Evolutionary conservation across 1,284 basidiomycete genomes (phyloP).

Genomic region (Malassezia cuniculi): DNA sequence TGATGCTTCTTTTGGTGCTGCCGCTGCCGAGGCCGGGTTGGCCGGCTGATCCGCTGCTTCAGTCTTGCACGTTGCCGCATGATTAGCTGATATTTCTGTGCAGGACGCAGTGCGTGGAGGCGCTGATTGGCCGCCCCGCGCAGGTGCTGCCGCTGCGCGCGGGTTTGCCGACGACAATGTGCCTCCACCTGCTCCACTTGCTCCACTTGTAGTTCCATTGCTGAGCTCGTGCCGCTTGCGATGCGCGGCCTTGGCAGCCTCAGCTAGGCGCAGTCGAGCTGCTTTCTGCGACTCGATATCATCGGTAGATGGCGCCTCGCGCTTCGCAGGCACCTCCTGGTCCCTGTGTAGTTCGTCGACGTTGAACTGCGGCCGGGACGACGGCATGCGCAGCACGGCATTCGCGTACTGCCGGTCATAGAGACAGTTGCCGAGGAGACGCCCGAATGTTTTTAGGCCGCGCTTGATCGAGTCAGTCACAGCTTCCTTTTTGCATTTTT

Average conservation of each 20-base stretch:
- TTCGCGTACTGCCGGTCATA: constrained; percentile 82
- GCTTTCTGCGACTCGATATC: neutral
- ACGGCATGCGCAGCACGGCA: constrained; percentile 70
- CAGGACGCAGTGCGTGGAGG: too few species aligned
- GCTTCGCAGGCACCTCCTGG: neutral
- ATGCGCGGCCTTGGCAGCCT: constrained; percentile 2
- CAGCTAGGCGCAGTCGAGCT: neutral
- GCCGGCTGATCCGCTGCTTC: too few species aligned
- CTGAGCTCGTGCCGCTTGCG: too few species aligned
- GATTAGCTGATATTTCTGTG: too few species aligned
- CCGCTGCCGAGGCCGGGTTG: neutral
- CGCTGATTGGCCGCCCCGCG: too few species aligned
- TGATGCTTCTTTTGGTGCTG: neutral
- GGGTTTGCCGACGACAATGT: too few species aligned
- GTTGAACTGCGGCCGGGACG: constrained; percentile 1
- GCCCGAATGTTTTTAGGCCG: constrained; percentile 79
- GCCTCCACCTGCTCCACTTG: too few species aligned
- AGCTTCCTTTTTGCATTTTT: constrained; percentile 98
- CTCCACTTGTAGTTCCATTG: too few species aligned
- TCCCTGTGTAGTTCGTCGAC: constrained; percentile 10
- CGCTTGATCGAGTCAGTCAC: constrained; percentile 89
- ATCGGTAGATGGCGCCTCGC: neutral
- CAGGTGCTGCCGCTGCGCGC: too few species aligned
- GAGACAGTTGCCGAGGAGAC: constrained; percentile 77
- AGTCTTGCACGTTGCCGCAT: too few species aligned